phyloP scores from a whole-genome alignment of 2,329 filamentous ascomycete genomes.

The Verticillium longisporum region DNA sequence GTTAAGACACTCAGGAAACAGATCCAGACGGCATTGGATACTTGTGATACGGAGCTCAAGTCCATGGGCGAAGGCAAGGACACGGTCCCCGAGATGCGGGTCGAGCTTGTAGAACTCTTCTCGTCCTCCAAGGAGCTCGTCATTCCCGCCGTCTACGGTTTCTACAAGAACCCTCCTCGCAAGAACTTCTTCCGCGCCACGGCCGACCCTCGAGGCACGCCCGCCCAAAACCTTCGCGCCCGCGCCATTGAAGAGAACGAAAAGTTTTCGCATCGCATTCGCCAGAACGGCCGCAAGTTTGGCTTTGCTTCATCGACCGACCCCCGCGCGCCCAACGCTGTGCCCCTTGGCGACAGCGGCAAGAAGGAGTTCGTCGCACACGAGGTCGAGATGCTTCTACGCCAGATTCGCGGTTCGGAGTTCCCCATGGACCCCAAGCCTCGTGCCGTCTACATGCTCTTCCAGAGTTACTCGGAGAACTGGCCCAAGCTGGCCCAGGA shows the following conservation, averaged over 20 bases:
- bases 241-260: slow-evolving; percentile 46
- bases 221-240: slow-evolving; percentile 43
- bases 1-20: slow-evolving; percentile 42
- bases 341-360: slow-evolving; percentile 18
- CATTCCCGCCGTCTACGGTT: slow-evolving; percentile 44
- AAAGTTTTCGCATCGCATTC: slow-evolving; percentile 38
- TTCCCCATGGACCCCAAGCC: slow-evolving; percentile 46
- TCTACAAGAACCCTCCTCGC: slow-evolving; percentile 48
- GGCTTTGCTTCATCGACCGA: slow-evolving; percentile 26
- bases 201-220: slow-evolving; percentile 41
- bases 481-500: slow-evolving; percentile 46
- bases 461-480: slow-evolving; percentile 45
- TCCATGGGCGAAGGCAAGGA: slow-evolving; percentile 43
- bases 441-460: slow-evolving; percentile 45
- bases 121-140: slow-evolving; percentile 46
- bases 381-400: slow-evolving; percentile 41
- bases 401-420: slow-evolving; percentile 45
- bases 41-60: slow-evolving; percentile 41
- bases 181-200: slow-evolving; percentile 44
- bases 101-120: slow-evolving; percentile 46
- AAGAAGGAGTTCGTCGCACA: slow-evolving; percentile 41
- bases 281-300: slow-evolving; percentile 42
- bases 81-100: slow-evolving; percentile 45
- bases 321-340: slow-evolving; percentile 9
- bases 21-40: slow-evolving; percentile 42